Evolutionary conservation across 352 stramenopile species (phyloP).

Genomic region (Globisporangium heterothallicum): DNA sequence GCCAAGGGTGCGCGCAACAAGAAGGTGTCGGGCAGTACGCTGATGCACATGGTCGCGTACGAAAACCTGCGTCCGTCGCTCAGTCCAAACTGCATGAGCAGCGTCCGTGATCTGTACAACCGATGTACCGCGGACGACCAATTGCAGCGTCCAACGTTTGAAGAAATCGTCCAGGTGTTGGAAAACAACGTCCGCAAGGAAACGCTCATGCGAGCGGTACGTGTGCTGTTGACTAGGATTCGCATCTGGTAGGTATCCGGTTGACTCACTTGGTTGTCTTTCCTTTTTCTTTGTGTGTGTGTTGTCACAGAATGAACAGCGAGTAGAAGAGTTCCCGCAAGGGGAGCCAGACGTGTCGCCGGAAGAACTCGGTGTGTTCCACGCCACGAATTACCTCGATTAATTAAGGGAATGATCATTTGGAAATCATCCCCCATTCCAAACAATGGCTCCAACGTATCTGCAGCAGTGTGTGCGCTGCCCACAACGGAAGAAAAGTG

Average conservation of each 20-base stretch:
- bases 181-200: slow-evolving; percentile 85
- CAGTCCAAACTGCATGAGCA: slow-evolving; percentile 80
- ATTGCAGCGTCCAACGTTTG: slow-evolving; percentile 67
- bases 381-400: slow-evolving; percentile 81
- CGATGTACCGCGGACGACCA: slow-evolving; percentile 79
- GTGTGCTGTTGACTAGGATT: slow-evolving; percentile 10
- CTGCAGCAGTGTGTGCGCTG: too few relatives aligned
- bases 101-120: slow-evolving; percentile 72
- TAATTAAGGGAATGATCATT: slow-evolving; percentile 22
- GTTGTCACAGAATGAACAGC: slow-evolving; percentile 16
- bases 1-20: slow-evolving; percentile 77
- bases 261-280: too few relatives aligned
- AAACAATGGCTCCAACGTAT: too few relatives aligned
- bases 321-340: slow-evolving; percentile 22
- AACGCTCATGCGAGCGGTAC: slow-evolving; percentile 72
- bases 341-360: slow-evolving; percentile 57
- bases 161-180: slow-evolving; percentile 82
- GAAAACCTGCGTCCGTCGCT: slow-evolving; percentile 81
- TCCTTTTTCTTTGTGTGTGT: slow-evolving; percentile 1
- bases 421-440: slow-evolving; percentile 5
- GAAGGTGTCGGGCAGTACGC: slow-evolving; percentile 76
- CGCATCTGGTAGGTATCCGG: neutral
- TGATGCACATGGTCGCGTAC: slow-evolving; percentile 90
- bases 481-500: too few relatives aligned
- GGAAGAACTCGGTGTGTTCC: slow-evolving; percentile 78